Evolutionary conservation across 257 asterid species (phyloP).

Genomic region (Handroanthus guayacan): DNA sequence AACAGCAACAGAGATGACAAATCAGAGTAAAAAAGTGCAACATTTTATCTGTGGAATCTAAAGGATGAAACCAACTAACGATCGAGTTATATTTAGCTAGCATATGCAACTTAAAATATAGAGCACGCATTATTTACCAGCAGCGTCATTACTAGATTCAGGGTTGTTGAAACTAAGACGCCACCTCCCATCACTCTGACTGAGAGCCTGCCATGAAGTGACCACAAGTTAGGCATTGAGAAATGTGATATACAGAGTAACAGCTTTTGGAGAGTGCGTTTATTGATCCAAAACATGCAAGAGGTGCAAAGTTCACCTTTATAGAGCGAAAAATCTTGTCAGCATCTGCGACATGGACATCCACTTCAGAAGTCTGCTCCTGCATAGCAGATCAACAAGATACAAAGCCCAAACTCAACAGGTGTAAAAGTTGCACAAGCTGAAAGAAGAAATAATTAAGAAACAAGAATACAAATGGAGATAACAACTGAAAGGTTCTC

Average conservation of each 20-base stretch:
- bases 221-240: slow-evolving; percentile 34
- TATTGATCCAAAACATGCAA: slow-evolving; percentile 26
- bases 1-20: slow-evolving; percentile 22
- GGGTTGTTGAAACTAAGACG: slow-evolving; percentile 84
- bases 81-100: slow-evolving; percentile 32
- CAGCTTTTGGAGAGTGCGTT: slow-evolving; percentile 20
- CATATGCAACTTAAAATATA: too few species aligned
- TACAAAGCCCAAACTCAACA: slow-evolving; percentile 21
- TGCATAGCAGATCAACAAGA: slow-evolving; percentile 46
- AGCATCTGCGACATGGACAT: slow-evolving; percentile 74
- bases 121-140: slow-evolving; percentile 60
- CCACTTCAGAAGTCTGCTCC: slow-evolving; percentile 71
- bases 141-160: slow-evolving; percentile 86
- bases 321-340: slow-evolving; percentile 70
- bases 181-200: slow-evolving; percentile 99
- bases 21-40: slow-evolving; percentile 13
- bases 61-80: slow-evolving; percentile 16
- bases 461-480: neutral
- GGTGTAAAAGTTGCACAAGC: neutral
- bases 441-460: neutral
- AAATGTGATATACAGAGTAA: slow-evolving; percentile 17
- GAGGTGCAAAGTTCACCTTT: slow-evolving; percentile 57
- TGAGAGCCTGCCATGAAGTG: slow-evolving; percentile 69
- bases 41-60: slow-evolving; percentile 1
- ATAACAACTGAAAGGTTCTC: slow-evolving; percentile 10